A percentile compares a stretch with the other conserved stretches of the same genome.
phyloP scores from a whole-genome alignment of 805 yeast genomes.

The Soucietia sequanensis region DNA sequence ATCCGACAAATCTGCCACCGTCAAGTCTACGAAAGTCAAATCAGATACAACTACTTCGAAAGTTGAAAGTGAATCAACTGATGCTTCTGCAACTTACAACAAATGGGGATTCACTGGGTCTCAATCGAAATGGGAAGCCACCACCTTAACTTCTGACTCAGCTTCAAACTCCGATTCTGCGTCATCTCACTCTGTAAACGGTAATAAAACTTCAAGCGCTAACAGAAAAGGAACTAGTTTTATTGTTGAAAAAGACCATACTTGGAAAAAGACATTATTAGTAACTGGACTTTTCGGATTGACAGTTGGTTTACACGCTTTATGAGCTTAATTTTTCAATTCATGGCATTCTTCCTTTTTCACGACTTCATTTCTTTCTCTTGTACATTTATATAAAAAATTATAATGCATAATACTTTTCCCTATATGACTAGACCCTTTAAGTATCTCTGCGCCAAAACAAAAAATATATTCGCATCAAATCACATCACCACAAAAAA shows the following conservation, averaged over 20 bases:
- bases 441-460: too few relatives aligned
- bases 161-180: conserved; percentile 10
- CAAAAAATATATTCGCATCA: too few relatives aligned
- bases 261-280: conserved; percentile 14
- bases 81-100: conserved; percentile 25
- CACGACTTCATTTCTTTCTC: too few relatives aligned
- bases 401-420: too few relatives aligned
- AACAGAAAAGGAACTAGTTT: conserved; percentile 7
- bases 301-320: conserved; percentile 11
- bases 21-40: conserved; percentile 4
- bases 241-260: conserved; percentile 10
- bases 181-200: conserved; percentile 12
- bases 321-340: too few relatives aligned
- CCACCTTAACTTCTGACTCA: conserved; percentile 7
- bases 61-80: conserved; percentile 4
- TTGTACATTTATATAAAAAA: too few relatives aligned
- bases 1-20: conserved; percentile 5
- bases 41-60: conserved; percentile 7
- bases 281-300: conserved; percentile 16
- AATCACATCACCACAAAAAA: too few relatives aligned
- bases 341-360: too few relatives aligned
- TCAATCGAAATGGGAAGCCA: conserved; percentile 32
- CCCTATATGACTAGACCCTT: too few relatives aligned
- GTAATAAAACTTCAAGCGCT: conserved; percentile 19
- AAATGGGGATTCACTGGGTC: conserved; percentile 44